A percentile compares a stretch with the other conserved stretches of the same genome.
Evolutionary conservation across 176 grass and related monocot genomes (phyloP).

Genomic region (Aegilops sharonensis): DNA sequence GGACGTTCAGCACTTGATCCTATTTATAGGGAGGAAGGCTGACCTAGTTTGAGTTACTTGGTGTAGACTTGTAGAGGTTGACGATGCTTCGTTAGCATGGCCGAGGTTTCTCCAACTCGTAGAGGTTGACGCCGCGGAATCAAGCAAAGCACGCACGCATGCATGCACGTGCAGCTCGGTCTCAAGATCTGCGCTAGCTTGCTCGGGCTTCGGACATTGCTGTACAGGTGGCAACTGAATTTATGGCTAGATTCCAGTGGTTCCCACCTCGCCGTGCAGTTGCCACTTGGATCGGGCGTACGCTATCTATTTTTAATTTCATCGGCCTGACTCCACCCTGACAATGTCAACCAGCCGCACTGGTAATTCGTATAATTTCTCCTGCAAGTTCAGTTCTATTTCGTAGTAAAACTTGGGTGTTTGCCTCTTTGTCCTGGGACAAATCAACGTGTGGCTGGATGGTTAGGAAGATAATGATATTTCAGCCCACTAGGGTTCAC

Average conservation of each 20-base stretch:
- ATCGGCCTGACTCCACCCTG: too few species aligned
- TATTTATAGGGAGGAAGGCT: background rate
- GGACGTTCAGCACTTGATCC: background rate
- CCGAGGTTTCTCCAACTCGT: background rate
- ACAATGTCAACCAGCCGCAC: too few species aligned
- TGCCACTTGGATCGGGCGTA: background rate
- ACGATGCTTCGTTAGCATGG: background rate
- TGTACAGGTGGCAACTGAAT: background rate
- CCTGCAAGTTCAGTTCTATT: too few species aligned
- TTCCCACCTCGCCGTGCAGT: background rate
- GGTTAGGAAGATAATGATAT: too few species aligned
- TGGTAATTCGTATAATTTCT: too few species aligned
- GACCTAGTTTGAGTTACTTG: background rate
- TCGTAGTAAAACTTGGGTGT: too few species aligned
- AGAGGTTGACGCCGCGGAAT: background rate
- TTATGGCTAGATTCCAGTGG: slow-evolving; percentile 1
- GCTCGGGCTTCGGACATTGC: background rate
- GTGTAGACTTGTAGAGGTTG: background rate
- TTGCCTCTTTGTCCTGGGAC: too few species aligned
- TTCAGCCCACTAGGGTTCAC: too few species aligned
- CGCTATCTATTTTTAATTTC: too few species aligned
- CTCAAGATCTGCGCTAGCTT: background rate
- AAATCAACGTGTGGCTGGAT: too few species aligned
- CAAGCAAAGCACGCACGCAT: background rate
- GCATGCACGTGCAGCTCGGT: background rate